Evolutionary conservation across 1,139 yeast genomes (phyloP), one percentile per base, ranked within the genome.

Genomic region (Pichia cactophila): DNA sequence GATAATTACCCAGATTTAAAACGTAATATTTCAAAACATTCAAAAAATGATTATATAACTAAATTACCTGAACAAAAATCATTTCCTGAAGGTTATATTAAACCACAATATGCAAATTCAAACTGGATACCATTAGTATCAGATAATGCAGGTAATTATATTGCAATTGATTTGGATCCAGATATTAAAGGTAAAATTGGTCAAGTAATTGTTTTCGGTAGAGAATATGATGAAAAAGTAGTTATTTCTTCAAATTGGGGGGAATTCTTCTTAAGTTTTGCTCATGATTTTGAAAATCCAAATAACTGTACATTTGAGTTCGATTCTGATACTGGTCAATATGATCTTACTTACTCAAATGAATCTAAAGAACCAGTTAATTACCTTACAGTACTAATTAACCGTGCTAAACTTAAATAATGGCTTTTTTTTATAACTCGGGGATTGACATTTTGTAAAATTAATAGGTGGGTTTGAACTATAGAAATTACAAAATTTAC

Each of bases 81-180:
- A 0, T 73, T 85, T 14, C 97, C 97, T 6, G 86, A 87, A 17
- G 81, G 81, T 5, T 68, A 80, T 9, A 72, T 89, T 33, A 86
- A 85, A 61, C 72, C 76, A 3, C 80, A 79, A 1, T 90, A 86
- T 68, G 92, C 96, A 2, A 89, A 88, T 64, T 81, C 88, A 7
- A 80, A 78, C 61, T 90, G 97, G 97, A 83, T 90, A 49, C 97
- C 97, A 2, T 67, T 90, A 42, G 78, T 88, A 23, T 86, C 95
- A 12, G 97, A 90, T 64, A 81, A 80, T 52, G 83, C 86, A 11
- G 97, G 97, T 20, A 90, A 90, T 68, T 88, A 88, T 62, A 81
- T 90, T 48, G 97, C 90, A 45, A 74, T 90, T 14, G 97, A 90
- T 66, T 72, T 90, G 53, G 85, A 92, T 2, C 97, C 97, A 1